phyloP scores from a whole-genome alignment of 2,329 filamentous ascomycete species.

The Fusarium nanum region DNA sequence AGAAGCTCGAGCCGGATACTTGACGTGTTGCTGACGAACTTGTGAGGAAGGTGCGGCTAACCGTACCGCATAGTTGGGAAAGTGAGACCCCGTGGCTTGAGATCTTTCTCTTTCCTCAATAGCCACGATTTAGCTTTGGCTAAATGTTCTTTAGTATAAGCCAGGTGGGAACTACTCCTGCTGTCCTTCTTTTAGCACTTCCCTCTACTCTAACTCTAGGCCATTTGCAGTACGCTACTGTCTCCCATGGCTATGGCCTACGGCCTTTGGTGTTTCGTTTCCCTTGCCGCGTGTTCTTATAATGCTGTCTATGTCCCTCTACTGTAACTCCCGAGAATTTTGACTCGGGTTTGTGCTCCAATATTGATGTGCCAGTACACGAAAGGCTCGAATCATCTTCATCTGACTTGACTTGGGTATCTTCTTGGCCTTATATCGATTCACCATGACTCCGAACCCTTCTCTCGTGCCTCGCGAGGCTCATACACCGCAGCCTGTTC shows the following conservation, averaged over 20 bases:
- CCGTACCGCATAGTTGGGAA: constrained; percentile 8
- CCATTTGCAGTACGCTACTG: neutral
- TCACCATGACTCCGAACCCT: constrained; percentile 24
- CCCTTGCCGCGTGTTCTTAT: neutral
- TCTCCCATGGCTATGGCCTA: neutral
- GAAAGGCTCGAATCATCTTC: neutral
- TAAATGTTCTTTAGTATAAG: constrained; percentile 2
- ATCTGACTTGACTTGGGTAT: neutral
- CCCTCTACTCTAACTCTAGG: neutral
- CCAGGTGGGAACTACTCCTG: neutral
- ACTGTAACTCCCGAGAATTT: neutral
- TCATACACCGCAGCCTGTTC: constrained; percentile 41
- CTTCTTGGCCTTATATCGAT: neutral
- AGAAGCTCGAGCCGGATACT: neutral
- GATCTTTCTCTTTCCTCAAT: neutral
- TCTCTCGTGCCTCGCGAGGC: constrained; percentile 14
- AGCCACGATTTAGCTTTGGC: constrained; percentile 33
- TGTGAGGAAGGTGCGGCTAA: neutral
- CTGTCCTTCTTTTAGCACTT: neutral
- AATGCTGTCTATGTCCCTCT: neutral
- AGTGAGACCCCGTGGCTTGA: constrained; percentile 19
- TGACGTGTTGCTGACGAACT: neutral
- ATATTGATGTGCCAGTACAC: neutral
- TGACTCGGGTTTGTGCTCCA: neutral
- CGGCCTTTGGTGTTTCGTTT: neutral